phyloP scores from a whole-genome alignment of 129 eudicot genomes.

The Silybum marianum region DNA sequence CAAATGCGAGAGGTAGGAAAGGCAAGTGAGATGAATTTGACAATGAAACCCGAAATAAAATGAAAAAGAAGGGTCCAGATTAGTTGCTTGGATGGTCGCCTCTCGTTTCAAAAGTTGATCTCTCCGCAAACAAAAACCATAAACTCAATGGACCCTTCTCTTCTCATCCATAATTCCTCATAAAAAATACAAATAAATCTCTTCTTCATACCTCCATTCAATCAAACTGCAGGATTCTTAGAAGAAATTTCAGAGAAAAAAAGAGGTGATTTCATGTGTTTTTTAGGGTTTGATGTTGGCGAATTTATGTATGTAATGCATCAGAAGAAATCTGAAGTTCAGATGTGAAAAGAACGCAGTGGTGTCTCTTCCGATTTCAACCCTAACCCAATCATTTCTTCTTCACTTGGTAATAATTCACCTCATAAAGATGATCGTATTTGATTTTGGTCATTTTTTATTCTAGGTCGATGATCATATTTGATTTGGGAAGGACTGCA shows the following conservation, averaged over 20 bases:
- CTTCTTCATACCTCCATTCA: background rate
- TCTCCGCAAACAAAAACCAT: constrained; percentile 32
- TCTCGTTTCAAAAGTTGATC: constrained; percentile 32
- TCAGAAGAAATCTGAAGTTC: constrained; percentile 98
- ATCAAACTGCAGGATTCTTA: background rate
- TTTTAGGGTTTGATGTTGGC: background rate
- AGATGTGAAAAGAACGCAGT: constrained; percentile 96
- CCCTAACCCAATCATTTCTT: constrained; percentile 54
- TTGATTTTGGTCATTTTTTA: too few relatives aligned
- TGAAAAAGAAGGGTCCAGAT: background rate
- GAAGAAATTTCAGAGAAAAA: background rate
- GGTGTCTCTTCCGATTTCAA: constrained; percentile 99
- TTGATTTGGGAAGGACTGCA: too few relatives aligned
- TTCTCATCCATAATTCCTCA: background rate
- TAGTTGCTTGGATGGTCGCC: constrained; percentile 27
- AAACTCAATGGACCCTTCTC: constrained; percentile 30
- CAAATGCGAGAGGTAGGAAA: too few relatives aligned
- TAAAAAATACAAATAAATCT: background rate
- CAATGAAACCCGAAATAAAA: constrained; percentile 5
- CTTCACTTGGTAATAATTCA: constrained; percentile 17
- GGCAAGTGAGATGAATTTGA: too few relatives aligned
- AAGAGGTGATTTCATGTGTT: background rate
- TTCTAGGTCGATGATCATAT: too few relatives aligned
- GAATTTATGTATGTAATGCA: constrained; percentile 65
- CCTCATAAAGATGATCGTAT: constrained; percentile 12